Conservation (phyloP, 495 filamentous ascomycete species). For the Trichoderma parareesei region DNA sequence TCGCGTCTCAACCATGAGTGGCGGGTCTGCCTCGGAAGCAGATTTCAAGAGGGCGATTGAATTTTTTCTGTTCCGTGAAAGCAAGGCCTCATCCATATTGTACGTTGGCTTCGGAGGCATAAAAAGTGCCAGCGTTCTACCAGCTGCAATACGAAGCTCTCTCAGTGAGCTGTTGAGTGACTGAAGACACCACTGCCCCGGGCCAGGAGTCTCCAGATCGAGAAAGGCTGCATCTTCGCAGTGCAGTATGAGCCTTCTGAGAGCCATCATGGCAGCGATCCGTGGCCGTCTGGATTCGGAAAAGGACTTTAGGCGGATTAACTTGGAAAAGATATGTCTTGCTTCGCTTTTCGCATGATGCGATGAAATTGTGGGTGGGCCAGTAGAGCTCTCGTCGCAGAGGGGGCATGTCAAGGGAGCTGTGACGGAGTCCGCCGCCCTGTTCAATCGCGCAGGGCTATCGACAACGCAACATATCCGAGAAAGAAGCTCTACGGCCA, state of each 20-base stretch:
- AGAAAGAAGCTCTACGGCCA: neutral
- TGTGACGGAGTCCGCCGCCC: neutral
- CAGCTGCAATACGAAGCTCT: slow-evolving; percentile 78
- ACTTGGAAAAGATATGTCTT: slow-evolving; percentile 44
- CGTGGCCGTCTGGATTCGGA: slow-evolving; percentile 53
- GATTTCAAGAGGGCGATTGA: slow-evolving; percentile 60
- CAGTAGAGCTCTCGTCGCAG: neutral
- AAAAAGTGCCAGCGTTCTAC: slow-evolving; percentile 57
- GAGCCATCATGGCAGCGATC: slow-evolving; percentile 61
- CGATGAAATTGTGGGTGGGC: neutral
- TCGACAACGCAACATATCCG: slow-evolving; percentile 2
- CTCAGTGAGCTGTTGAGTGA: slow-evolving; percentile 74
- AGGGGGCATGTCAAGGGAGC: neutral
- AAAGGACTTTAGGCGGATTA: slow-evolving; percentile 51
- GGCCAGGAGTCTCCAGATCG: slow-evolving; percentile 53
- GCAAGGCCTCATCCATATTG: slow-evolving; percentile 35
- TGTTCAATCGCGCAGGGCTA: neutral
- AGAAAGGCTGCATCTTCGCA: slow-evolving; percentile 46
- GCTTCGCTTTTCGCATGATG: slow-evolving; percentile 20
- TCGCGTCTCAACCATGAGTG: slow-evolving; percentile 68
- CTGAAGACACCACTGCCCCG: slow-evolving; percentile 74
- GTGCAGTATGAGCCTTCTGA: slow-evolving; percentile 62
- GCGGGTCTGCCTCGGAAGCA: slow-evolving; percentile 56
- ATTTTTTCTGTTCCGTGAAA: slow-evolving; percentile 56
- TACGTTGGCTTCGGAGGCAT: slow-evolving; percentile 48